Percentiles rank a stretch among this genome's conserved stretches.
Evolutionary conservation across 768 basidiomycete genomes (phyloP).

Genomic region (Rhodotorula diobovata): DNA sequence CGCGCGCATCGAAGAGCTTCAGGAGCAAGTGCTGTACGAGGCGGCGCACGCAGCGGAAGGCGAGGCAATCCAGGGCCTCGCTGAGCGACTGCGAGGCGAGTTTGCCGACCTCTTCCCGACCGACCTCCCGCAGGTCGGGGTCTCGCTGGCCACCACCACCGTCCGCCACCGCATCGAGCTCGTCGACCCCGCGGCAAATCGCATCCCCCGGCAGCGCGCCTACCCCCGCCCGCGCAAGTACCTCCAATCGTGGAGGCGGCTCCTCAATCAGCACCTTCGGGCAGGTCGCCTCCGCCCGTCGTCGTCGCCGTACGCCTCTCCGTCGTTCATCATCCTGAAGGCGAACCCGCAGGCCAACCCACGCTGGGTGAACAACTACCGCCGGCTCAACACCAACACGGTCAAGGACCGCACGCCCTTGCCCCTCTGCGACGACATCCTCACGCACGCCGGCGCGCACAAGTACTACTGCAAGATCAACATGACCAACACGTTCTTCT

Average conservation of each 20-base stretch:
- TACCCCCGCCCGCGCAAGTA: no score
- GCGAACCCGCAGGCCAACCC: constrained; percentile 11
- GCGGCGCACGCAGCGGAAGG: not conserved
- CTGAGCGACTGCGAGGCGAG: not conserved
- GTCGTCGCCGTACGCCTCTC: constrained; percentile 10
- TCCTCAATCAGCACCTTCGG: constrained; percentile 11
- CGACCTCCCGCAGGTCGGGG: not conserved
- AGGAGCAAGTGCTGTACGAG: not conserved
- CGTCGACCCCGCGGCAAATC: no score
- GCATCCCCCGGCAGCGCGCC: no score
- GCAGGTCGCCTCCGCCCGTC: constrained; percentile 14
- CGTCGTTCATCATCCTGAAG: constrained; percentile 19
- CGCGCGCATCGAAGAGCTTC: no score
- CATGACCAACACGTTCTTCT: constrained; percentile 33
- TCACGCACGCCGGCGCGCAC: no score
- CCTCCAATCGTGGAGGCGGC: constrained; percentile 1
- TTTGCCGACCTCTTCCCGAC: constrained; percentile 14
- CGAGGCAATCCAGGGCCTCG: no score
- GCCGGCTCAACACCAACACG: constrained; percentile 13
- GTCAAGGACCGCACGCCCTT: constrained; percentile 20
- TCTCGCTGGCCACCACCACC: not conserved
- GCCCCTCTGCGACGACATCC: no score
- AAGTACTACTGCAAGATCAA: no score
- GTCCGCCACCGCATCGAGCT: constrained; percentile 7
- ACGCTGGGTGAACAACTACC: constrained; percentile 23